Evolutionary conservation across 768 basidiomycete genomes (phyloP), one percentile per base, ranked within the genome.

Genomic region (Tricholoma sp.): DNA sequence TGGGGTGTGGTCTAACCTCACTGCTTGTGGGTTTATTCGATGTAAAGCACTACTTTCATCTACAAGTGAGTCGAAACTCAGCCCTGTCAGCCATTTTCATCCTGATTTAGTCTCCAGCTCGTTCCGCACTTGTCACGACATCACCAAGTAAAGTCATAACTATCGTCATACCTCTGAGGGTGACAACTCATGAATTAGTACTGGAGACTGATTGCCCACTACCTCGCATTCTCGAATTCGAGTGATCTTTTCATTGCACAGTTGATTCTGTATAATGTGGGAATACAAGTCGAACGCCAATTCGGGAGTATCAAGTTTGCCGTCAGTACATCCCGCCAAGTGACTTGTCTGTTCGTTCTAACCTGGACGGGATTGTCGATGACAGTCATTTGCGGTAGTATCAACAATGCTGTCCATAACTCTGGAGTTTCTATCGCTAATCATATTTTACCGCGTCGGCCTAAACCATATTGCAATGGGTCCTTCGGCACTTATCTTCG

Each of bases 271-370:
- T 94, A 86, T 71, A 84, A 84, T 64, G 76, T 84, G 17, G 83
- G 81, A 2, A 68, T 91, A 1, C 80, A 79, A 24, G 77, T 96
- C 31, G 95, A 98, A 65, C 81, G 95, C 53, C 83, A 84, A 41
- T 97, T 93, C 65, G 94, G 95, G 10, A 86, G 86, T 54, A 70
- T 88, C 56, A 97, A 97, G 70, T 97, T 82, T 71, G 91, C 91
- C 31, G 92, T 94, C 61, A 70, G 85, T 61, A 32, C 48, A 28
- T 47, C n/a, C 32, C 37, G 28, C 20, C n/a, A 31, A 44, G 13
- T 44, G 2, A 24, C 24, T 24, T 24, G 18, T 51, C 53, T 32
- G 56, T 51, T 59, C 55, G 52, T 57, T 60, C 36, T n/a, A 48
- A 52, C 33, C 52, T 13, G n/a, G n/a, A 45, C 11, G 20, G 18